A percentile compares a stretch with the other conserved stretches of the same genome.
Conservation (phyloP, 2,329 filamentous ascomycete genomes). For the Monilinia fructigena region DNA sequence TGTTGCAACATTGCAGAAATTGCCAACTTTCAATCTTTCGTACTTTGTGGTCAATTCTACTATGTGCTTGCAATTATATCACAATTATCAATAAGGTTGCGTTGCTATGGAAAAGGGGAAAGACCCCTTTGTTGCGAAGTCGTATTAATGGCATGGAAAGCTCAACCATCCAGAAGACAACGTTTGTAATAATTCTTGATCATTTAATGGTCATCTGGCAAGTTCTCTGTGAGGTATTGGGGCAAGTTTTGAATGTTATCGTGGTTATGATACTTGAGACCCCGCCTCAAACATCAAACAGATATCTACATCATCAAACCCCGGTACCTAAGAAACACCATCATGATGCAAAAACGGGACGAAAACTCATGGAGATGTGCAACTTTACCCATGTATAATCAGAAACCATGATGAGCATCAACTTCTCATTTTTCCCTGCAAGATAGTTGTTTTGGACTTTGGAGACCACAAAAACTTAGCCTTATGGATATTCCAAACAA, state of each 20-base stretch:
- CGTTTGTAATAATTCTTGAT: not conserved
- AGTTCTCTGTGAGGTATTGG: not conserved
- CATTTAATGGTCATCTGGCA: not conserved
- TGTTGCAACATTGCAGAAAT: constrained; percentile 24
- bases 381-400: constrained; percentile 40
- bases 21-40: constrained; percentile 20
- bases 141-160: not conserved
- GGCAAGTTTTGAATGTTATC: constrained; percentile 6
- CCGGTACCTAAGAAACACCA: constrained; percentile 37
- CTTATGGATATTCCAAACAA: constrained; percentile 33
- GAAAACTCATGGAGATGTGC: constrained; percentile 37
- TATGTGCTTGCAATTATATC: not conserved
- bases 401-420: constrained; percentile 40
- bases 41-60: not conserved
- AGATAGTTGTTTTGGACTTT: constrained; percentile 19
- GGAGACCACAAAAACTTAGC: not conserved
- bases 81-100: not conserved
- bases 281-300: constrained; percentile 35
- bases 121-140: constrained; percentile 1
- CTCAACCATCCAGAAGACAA: constrained; percentile 2
- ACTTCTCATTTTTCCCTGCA: constrained; percentile 25
- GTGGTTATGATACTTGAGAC: constrained; percentile 24
- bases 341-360: constrained; percentile 39
- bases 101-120: not conserved
- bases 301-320: constrained; percentile 32